Conservation (phyloP, 805 yeast genomes). For the Barnettozyma populi region DNA sequence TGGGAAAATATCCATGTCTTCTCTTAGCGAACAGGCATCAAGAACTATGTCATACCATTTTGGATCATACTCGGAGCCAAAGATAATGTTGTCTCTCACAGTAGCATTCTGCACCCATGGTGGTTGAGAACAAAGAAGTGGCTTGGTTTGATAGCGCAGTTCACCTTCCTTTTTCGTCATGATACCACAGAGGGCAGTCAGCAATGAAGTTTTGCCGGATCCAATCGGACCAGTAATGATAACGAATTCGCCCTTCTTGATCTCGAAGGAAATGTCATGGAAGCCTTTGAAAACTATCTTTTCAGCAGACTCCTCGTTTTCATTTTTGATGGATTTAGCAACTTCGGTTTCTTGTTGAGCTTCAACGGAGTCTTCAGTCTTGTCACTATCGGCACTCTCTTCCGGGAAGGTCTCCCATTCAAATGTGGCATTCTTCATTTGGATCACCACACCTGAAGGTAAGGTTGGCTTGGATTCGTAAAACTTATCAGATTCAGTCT, state of each 20-base stretch:
- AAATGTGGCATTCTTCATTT: constrained; percentile 49
- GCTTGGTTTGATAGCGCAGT: constrained; percentile 41
- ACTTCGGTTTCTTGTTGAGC: neutral
- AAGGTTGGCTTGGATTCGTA: neutral
- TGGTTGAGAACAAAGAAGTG: constrained; percentile 48
- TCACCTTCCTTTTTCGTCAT: constrained; percentile 53
- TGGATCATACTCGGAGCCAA: constrained; percentile 49
- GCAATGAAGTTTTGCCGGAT: constrained; percentile 67
- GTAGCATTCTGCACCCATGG: constrained; percentile 81
- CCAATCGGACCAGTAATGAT: constrained; percentile 78
- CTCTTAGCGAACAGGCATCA: constrained; percentile 52
- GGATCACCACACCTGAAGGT: constrained; percentile 37
- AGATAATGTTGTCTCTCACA: constrained; percentile 57
- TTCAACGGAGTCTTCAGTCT: neutral
- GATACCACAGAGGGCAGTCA: constrained; percentile 60
- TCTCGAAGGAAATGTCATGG: constrained; percentile 37
- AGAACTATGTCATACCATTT: constrained; percentile 46
- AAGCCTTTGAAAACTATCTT: constrained; percentile 40
- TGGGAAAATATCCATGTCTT: constrained; percentile 54
- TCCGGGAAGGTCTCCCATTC: constrained; percentile 56
- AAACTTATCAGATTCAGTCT: constrained; percentile 22
- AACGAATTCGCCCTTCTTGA: constrained; percentile 58
- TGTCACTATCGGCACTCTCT: constrained; percentile 15
- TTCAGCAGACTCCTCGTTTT: constrained; percentile 4
- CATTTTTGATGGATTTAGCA: constrained; percentile 2